Evolutionary conservation across 2,329 filamentous ascomycete species (phyloP), one percentile per base, ranked within the genome.

Genomic region (Ceratocystiopsis sp.): DNA sequence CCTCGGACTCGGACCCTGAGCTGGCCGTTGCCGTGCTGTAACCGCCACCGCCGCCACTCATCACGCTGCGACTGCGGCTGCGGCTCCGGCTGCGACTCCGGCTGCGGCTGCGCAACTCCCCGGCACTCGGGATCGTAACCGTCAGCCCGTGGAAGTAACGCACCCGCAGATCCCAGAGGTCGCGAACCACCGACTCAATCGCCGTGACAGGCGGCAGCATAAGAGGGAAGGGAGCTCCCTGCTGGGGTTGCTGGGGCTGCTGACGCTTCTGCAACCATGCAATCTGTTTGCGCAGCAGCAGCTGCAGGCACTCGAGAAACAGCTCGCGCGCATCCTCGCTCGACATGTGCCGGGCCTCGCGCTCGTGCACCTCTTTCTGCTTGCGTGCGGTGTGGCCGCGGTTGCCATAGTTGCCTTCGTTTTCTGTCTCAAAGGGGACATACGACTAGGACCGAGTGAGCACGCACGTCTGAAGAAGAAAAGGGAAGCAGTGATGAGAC

Each of bases 201-300:
- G 93, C 80, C 5, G 66, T 59, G 1, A 80, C 17, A 18, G 49
- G 40, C 3, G 43, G 78, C 13, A 18, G 37, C 10, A 29, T 13
- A 14, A 38, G 13, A 11, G 37, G 37, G 10, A 17, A 18, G 13
- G 15, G 3, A 3, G 12, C 11, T 13, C 10, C 33, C 16, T 2
- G 80, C 16, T 13, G 12, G 6, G 11, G n/a, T 15, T 41, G 17
- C 32, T 3, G 35, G 11, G 21, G 35, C 12, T 91, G 69, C 0
- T 72, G 71, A 55, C 78, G 77, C 7, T 68, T 64, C 18, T 72
- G 63, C 29, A 96, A 65, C 68, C 80, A 87, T 54, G 73, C 62
- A 15, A 84, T 63, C 63, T 96, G 89, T 55, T 81, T 84, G 57
- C 86, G 77, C 25, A 98, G 64, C 40, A 96, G 71, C 32, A 94